These are phyloP conservation scores for Taphrina confusa DNA, from an alignment of 1,139 yeast genomes.

Conservation along the genomic window DNA sequence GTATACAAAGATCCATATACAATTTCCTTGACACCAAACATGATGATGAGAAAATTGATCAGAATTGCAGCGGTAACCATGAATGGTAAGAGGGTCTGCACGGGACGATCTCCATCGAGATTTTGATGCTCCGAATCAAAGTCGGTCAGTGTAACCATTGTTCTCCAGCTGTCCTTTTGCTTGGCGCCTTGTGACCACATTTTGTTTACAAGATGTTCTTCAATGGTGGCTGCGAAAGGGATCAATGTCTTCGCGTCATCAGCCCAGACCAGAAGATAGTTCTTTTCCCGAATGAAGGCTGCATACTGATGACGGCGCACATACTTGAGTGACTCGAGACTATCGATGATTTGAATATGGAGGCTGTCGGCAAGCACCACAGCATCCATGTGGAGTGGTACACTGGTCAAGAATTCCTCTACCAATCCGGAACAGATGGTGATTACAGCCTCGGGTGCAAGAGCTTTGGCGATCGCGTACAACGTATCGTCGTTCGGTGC, in stretches of 20 bases:
- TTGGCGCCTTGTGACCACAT: constrained; percentile 21
- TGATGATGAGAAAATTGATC: constrained; percentile 30
- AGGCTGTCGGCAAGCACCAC: constrained; percentile 38
- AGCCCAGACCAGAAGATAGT: constrained; percentile 39
- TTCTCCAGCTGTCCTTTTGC: constrained; percentile 24
- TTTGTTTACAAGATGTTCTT: constrained; percentile 18
- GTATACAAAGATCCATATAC: constrained; percentile 16
- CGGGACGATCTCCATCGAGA: constrained; percentile 32
- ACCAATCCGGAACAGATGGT: constrained; percentile 36
- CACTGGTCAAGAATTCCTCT: constrained; percentile 36
- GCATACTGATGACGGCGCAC: constrained; percentile 39
- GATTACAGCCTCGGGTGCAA: constrained; percentile 37
- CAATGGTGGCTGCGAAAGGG: constrained; percentile 33
- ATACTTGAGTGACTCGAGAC: constrained; percentile 36
- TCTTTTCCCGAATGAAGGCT: constrained; percentile 37
- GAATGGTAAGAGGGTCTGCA: constrained; percentile 25
- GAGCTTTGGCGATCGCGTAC: constrained; percentile 36
- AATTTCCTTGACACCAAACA: constrained; percentile 25
- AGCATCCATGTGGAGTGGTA: constrained; percentile 35
- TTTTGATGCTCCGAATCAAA: constrained; percentile 18
- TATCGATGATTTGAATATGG: constrained; percentile 38
- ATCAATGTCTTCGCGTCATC: constrained; percentile 37
- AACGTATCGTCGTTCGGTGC: constrained; percentile 23
- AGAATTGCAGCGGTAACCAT: constrained; percentile 34
- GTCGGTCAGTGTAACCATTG: background rate